A percentile compares a stretch with the other conserved stretches of the same genome.
Evolutionary conservation across 352 stramenopile species (phyloP).

Genomic region (Pythium chondricola): DNA sequence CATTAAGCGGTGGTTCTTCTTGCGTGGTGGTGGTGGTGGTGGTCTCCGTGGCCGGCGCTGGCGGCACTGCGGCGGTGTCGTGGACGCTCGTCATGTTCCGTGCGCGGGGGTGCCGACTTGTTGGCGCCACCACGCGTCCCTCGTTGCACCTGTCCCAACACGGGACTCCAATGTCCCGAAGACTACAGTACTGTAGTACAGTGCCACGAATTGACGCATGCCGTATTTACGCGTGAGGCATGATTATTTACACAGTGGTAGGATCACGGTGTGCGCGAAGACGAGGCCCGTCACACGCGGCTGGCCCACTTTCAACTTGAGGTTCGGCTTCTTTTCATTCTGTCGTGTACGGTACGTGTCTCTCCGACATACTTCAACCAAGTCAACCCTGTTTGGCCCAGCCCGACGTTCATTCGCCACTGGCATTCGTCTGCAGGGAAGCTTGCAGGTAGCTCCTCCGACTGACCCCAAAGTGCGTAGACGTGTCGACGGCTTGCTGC

Average conservation of each 20-base stretch:
- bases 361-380: constrained; percentile 19
- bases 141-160: no score
- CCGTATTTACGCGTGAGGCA: background rate
- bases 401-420: background rate
- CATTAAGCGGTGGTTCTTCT: no score
- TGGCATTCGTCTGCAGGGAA: constrained; percentile 14
- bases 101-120: no score
- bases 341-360: constrained; percentile 12
- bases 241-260: background rate
- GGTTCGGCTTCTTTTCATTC: constrained; percentile 8
- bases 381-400: constrained; percentile 6
- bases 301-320: constrained; percentile 13
- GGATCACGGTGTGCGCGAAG: background rate
- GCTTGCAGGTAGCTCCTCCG: background rate
- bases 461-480: no score
- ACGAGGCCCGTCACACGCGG: background rate
- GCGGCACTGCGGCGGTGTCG: no score
- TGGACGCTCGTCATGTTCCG: no score
- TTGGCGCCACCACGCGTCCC: no score
- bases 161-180: no score
- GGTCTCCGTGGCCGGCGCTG: no score
- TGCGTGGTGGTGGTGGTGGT: no score
- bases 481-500: no score
- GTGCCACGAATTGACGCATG: background rate
- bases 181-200: no score